A percentile compares a stretch with the other conserved stretches of the same genome.
phyloP scores from a whole-genome alignment of 2,329 filamentous ascomycete species.

The Tricladium varicosporioides region DNA sequence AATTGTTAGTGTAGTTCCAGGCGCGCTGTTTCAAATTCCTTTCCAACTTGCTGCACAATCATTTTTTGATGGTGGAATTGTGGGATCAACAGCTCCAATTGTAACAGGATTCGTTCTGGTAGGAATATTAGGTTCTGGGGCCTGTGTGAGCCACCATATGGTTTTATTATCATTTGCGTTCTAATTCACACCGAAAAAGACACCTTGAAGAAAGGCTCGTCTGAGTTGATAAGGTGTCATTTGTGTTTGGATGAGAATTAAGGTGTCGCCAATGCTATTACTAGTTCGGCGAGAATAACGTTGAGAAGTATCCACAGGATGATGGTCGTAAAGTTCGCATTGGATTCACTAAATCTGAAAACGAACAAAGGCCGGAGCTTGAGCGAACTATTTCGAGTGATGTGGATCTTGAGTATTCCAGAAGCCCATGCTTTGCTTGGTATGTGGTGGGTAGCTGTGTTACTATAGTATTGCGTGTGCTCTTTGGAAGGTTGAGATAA shows the following conservation, averaged over 20 bases:
- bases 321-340: conserved; percentile 29
- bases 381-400: conserved; percentile 31
- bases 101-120: neutral
- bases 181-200: no score
- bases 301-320: conserved; percentile 13
- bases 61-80: conserved; percentile 7
- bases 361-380: conserved; percentile 35
- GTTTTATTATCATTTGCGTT: neutral
- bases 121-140: conserved; percentile 26
- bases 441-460: conserved; percentile 29
- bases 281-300: no score
- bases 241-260: no score
- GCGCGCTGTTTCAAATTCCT: neutral
- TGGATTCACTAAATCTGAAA: conserved; percentile 21
- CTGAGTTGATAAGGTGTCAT: no score
- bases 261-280: no score
- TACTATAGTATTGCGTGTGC: conserved; percentile 32
- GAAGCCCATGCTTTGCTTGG: conserved; percentile 25
- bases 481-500: conserved; percentile 35
- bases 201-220: no score
- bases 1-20: neutral
- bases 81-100: conserved; percentile 4
- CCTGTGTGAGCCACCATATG: conserved; percentile 32
- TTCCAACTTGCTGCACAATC: conserved; percentile 14
- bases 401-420: conserved; percentile 28